Percentiles rank a stretch among this genome's conserved stretches.
These are phyloP conservation scores for Helicocarpus griseus DNA, from an alignment of 2,329 filamentous ascomycete genomes.

Conservation along the genomic window DNA sequence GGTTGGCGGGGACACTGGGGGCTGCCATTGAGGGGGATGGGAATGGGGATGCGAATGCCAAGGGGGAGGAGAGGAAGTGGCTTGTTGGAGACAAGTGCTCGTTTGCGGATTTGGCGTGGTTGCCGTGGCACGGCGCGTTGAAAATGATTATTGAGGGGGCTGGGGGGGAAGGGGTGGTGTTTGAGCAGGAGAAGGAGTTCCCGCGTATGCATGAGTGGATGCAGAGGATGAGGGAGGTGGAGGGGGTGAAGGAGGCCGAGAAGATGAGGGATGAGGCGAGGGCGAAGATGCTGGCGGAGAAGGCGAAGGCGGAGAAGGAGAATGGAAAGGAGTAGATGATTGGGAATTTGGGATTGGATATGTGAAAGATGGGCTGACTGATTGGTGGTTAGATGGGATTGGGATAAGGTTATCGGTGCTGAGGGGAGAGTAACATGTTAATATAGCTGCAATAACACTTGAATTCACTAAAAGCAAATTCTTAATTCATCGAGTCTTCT, in stretches of 20 bases:
- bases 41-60: too few relatives aligned
- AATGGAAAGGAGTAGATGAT: not conserved
- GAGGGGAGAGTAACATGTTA: too few relatives aligned
- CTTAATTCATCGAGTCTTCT: too few relatives aligned
- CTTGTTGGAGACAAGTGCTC: not conserved
- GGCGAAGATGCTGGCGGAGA: not conserved
- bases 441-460: too few relatives aligned
- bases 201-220: not conserved
- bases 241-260: not conserved
- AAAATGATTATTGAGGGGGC: not conserved
- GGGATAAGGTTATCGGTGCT: too few relatives aligned
- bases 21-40: not conserved
- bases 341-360: not conserved
- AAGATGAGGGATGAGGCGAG: not conserved
- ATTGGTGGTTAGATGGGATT: too few relatives aligned
- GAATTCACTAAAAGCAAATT: too few relatives aligned
- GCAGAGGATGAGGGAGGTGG: not conserved
- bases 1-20: conserved; percentile 6
- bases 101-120: not conserved
- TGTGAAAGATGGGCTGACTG: too few relatives aligned
- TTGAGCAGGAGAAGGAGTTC: not conserved
- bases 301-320: conserved; percentile 14
- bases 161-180: not conserved
- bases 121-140: not conserved
- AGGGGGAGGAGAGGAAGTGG: not conserved